Evolutionary conservation across 768 basidiomycete species (phyloP).

Genomic region (Scleroderma citrinum): DNA sequence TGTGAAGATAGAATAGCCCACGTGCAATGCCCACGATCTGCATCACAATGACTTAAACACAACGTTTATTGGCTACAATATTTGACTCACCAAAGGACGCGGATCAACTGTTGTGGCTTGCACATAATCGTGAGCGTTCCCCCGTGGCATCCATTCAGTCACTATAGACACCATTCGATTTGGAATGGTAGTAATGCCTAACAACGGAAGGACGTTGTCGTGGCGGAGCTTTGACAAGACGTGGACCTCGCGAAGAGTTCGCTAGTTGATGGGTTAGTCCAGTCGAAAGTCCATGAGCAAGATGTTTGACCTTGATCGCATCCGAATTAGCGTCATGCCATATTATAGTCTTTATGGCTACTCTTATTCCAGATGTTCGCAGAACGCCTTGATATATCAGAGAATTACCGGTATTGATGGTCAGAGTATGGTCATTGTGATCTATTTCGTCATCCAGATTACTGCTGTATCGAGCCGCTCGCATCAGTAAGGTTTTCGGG

Average conservation of each 20-base stretch:
- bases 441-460: background rate
- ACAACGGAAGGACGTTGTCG: slow-evolving; percentile 14
- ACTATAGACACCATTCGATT: slow-evolving; percentile 16
- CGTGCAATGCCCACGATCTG: background rate
- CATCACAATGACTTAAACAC: background rate
- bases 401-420: background rate
- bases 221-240: slow-evolving; percentile 15
- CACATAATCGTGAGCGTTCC: background rate
- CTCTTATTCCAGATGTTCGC: background rate
- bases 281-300: background rate
- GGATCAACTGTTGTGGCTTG: background rate
- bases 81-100: background rate
- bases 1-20: background rate
- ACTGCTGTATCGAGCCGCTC: background rate
- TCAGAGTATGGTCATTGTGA: background rate
- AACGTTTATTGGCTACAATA: background rate
- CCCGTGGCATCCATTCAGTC: background rate
- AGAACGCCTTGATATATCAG: background rate
- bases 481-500: background rate
- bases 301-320: background rate
- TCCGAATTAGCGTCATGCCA: background rate
- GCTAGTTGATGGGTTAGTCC: background rate
- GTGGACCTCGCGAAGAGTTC: slow-evolving; percentile 10
- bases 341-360: background rate
- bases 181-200: slow-evolving; percentile 11